Conservation (phyloP, 148 eudicot species). For the Mesembryanthemum crystallinum region DNA sequence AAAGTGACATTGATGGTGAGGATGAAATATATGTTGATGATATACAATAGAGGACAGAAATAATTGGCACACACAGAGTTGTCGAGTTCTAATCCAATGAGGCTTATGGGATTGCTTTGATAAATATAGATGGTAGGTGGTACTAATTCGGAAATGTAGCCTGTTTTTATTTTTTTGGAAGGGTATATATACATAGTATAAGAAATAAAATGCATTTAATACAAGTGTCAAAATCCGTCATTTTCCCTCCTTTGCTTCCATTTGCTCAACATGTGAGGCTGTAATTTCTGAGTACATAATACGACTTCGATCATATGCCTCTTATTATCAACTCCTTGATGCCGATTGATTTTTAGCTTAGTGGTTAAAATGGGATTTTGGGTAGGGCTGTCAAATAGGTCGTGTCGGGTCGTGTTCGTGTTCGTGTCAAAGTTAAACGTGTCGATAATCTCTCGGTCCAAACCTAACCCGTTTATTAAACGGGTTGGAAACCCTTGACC, state of each 20-base stretch:
- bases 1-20: constrained; percentile 27
- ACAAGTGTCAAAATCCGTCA: neutral
- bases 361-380: no score
- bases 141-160: neutral
- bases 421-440: no score
- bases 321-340: no score
- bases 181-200: neutral
- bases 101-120: neutral
- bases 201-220: neutral
- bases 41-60: neutral
- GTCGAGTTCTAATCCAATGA: constrained; percentile 10
- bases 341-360: no score
- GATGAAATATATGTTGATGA: constrained; percentile 8
- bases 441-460: no score
- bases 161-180: neutral
- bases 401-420: no score
- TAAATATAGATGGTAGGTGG: neutral
- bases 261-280: neutral
- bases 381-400: no score
- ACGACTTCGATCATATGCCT: neutral
- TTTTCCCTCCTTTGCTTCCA: neutral
- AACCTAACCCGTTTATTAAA: no score
- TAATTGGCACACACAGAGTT: neutral
- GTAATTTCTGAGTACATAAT: neutral
- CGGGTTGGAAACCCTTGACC: no score